Evolutionary conservation across 2,329 filamentous ascomycete species (phyloP), one percentile per base, ranked within the genome.

Genomic region (Grosmannia clavigera): DNA sequence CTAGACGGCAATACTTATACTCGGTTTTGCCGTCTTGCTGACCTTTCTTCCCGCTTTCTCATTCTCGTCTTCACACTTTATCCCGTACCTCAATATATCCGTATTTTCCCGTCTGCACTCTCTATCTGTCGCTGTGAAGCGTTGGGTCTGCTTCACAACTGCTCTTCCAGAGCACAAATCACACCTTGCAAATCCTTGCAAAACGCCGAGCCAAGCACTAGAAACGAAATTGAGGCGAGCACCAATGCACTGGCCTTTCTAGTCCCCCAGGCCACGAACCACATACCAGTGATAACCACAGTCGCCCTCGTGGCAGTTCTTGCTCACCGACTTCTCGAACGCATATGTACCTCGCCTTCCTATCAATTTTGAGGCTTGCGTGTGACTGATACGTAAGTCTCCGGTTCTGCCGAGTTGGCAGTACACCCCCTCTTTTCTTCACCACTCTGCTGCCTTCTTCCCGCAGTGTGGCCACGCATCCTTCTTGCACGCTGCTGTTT

Each of bases 271-370:
- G 16, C 43, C 16, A 46, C 43, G 43, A 46, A n/a, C 43, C 19
- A 46, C 40, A 40, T 22, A 40, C 38, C 38, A 40, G 38, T 40
- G 38, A 40, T 14, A 12, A 14, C 38, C 38, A 40, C 10, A 40
- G 38, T 6, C 38, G 11, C 19, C 43, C 3, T 46, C 43, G n/a
- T 46, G 43, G 43, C 43, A 9, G 4, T 46, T 22, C 31, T 29
- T 40, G 40, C 62, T 59, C 62, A 61, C 59, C 61, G 61, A 62
- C 62, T 62, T 54, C 40, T 61, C 46, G 11, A 19, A 22, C 33
- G 43, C 43, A n/a, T 46, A 19, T 46, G 43, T 46, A 19, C 43
- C 43, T 46, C 6, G 19, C 7, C 19, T 14, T 9, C 43, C 43
- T 46, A n/a, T 46, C 48, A 33, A 19, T 25, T 29, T 51, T 12